Evolutionary conservation across 192 early-diverging fungal genomes (phyloP).

Genomic region (Rhizophagus prolifer): DNA sequence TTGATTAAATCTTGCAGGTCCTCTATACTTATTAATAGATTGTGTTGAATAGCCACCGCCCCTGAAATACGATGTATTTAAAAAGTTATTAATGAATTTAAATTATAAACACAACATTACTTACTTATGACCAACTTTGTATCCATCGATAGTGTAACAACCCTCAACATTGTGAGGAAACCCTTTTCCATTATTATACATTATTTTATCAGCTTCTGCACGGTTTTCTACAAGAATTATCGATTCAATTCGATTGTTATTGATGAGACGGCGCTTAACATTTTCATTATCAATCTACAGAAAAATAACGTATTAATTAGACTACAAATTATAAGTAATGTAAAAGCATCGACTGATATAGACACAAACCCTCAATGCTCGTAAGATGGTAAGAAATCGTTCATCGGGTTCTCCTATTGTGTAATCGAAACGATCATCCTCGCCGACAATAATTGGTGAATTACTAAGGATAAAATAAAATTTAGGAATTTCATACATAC

Average conservation of each 20-base stretch:
- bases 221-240: conserved; percentile 65
- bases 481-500: background rate
- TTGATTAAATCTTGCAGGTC: conserved; percentile 50
- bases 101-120: conserved; percentile 26
- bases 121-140: conserved; percentile 54
- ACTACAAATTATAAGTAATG: background rate
- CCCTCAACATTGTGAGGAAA: conserved; percentile 62
- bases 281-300: conserved; percentile 61
- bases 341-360: background rate
- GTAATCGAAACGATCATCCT: conserved; percentile 68
- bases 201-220: conserved; percentile 50
- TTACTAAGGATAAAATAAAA: conserved; percentile 3
- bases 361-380: conserved; percentile 47
- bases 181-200: conserved; percentile 43
- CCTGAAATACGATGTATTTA: conserved; percentile 7
- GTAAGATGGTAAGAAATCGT: conserved; percentile 62
- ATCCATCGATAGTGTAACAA: conserved; percentile 61
- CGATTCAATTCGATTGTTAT: conserved; percentile 63
- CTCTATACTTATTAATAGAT: conserved; percentile 35
- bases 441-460: conserved; percentile 62
- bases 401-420: conserved; percentile 59
- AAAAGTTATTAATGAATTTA: background rate
- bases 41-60: conserved; percentile 39
- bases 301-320: background rate
- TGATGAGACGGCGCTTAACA: conserved; percentile 75